These are phyloP conservation scores for Polygonum aviculare DNA, from an alignment of 148 eudicot species.

Conservation along the genomic window DNA sequence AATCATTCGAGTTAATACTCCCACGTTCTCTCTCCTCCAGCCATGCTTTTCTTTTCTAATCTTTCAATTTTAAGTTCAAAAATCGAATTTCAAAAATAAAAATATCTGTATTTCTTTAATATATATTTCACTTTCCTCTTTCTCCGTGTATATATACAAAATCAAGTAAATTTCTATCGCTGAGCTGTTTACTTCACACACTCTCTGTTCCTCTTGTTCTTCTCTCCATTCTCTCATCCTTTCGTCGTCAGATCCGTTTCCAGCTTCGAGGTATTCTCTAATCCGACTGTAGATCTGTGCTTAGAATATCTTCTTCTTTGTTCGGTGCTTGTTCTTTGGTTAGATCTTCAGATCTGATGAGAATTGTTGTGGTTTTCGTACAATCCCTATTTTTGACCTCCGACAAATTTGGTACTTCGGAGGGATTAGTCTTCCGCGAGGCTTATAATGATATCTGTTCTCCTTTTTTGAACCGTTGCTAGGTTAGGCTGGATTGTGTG, in stretches of 20 bases:
- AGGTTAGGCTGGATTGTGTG: background rate
- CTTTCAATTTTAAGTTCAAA: background rate
- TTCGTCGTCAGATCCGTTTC: background rate
- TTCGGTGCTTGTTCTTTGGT: background rate
- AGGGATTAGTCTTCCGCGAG: background rate
- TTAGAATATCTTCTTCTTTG: background rate
- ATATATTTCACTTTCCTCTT: background rate
- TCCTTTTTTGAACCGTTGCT: background rate
- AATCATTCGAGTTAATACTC: conserved; percentile 1
- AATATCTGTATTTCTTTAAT: background rate
- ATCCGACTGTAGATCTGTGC: background rate
- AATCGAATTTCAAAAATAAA: background rate
- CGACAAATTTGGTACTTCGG: background rate
- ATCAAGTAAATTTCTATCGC: background rate
- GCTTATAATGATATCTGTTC: background rate
- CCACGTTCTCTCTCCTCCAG: conserved; percentile 5
- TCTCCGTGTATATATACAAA: background rate
- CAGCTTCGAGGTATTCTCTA: background rate
- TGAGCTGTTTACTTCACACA: conserved; percentile 8
- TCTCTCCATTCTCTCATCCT: background rate
- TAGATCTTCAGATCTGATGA: conserved; percentile 7
- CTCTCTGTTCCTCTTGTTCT: background rate
- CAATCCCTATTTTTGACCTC: background rate
- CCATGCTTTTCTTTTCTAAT: background rate
- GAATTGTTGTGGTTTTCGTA: background rate